These are phyloP conservation scores for Oryza longistaminata DNA, from an alignment of 176 grass and related monocot species.

Conservation along the genomic window DNA sequence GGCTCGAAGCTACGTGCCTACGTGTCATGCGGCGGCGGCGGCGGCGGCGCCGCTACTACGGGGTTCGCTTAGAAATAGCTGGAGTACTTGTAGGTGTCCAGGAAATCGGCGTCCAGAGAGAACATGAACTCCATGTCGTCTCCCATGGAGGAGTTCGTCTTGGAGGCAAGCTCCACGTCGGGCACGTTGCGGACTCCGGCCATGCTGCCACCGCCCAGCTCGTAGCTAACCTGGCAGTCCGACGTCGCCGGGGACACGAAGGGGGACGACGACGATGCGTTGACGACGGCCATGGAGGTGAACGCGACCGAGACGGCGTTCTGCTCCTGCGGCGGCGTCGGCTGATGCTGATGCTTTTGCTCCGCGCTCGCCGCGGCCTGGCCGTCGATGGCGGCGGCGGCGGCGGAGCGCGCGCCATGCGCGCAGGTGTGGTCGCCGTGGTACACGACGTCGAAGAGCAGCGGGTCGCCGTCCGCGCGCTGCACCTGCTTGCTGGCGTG, in stretches of 20 bases:
- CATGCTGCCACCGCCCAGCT: not conserved
- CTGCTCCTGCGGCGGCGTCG: not conserved
- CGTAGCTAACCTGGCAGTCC: constrained; percentile 16
- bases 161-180: constrained; percentile 33
- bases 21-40: not conserved
- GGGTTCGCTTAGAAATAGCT: constrained; percentile 34
- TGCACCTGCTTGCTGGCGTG: constrained; percentile 85
- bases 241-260: constrained; percentile 30
- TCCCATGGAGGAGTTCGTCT: constrained; percentile 5
- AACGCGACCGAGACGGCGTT: not conserved
- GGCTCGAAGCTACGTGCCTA: not conserved
- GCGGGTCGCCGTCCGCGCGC: constrained; percentile 61
- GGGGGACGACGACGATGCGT: not conserved
- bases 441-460: constrained; percentile 85
- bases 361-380: not conserved
- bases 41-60: not conserved
- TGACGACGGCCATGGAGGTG: not conserved
- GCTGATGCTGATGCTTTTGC: not conserved
- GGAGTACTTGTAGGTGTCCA: constrained; percentile 25
- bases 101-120: constrained; percentile 39
- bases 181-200: constrained; percentile 22
- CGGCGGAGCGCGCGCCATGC: not conserved
- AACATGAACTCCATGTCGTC: constrained; percentile 65
- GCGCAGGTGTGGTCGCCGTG: constrained; percentile 67
- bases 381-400: too few relatives aligned